phyloP scores from a whole-genome alignment of 2,329 filamentous ascomycete species.

The Remersonia thermophila region DNA sequence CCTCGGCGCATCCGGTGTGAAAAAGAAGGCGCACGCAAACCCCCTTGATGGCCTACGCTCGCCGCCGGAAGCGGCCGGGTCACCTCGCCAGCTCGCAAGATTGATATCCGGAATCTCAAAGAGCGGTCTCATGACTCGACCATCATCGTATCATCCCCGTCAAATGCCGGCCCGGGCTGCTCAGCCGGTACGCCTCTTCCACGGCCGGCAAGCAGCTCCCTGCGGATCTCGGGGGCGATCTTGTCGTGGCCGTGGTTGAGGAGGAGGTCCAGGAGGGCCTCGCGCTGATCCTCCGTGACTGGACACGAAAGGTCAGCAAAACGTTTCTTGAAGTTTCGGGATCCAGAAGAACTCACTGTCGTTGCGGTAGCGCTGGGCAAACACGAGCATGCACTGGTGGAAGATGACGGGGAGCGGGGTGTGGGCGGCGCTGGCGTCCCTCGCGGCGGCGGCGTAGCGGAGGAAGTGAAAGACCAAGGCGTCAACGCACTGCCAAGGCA shows the following conservation, averaged over 20 bases:
- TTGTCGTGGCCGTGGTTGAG: slow-evolving; percentile 72
- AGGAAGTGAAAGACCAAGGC: slow-evolving; percentile 94
- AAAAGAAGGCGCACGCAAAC: no score
- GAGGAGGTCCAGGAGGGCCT: slow-evolving; percentile 78
- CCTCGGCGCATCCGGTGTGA: no score
- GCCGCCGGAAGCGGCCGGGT: no score
- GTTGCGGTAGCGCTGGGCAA: slow-evolving; percentile 88
- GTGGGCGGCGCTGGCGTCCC: slow-evolving; percentile 34
- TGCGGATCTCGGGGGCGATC: slow-evolving; percentile 82
- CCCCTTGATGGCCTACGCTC: no score
- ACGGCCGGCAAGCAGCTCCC: slow-evolving; percentile 77
- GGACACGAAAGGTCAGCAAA: no score
- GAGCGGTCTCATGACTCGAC: slow-evolving; percentile 41
- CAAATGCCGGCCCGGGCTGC: slow-evolving; percentile 39
- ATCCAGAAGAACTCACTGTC: slow-evolving; percentile 39
- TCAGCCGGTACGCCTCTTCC: slow-evolving; percentile 66
- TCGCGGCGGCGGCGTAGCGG: slow-evolving; percentile 53
- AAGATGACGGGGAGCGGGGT: slow-evolving; percentile 79
- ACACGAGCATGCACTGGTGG: slow-evolving; percentile 87
- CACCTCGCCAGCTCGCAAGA: no score
- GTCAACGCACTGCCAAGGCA: slow-evolving; percentile 75
- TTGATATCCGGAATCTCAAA: no score
- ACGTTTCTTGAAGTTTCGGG: no score
- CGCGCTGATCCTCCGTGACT: slow-evolving; percentile 78
- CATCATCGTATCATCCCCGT: slow-evolving; percentile 89